A percentile compares a stretch with the other conserved stretches of the same genome.
These are phyloP conservation scores for Gymnopilus dilepis DNA, from an alignment of 768 basidiomycete species.

Conservation along the genomic window DNA sequence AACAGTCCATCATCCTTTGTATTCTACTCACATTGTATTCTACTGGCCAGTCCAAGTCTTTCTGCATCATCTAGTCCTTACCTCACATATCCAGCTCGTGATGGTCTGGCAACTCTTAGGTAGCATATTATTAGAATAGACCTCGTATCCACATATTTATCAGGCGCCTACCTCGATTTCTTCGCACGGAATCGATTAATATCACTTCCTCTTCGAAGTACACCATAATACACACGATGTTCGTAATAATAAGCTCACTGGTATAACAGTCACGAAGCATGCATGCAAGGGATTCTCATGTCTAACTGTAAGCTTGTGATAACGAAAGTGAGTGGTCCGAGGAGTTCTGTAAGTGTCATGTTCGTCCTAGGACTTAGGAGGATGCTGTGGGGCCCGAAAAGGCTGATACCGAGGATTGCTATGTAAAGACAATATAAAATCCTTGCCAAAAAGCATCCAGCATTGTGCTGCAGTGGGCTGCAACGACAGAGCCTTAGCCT, in stretches of 20 bases:
- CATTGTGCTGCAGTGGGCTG: neutral
- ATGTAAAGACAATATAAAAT: neutral
- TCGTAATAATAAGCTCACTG: neutral
- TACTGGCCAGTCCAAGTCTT: constrained; percentile 7
- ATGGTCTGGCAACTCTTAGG: neutral
- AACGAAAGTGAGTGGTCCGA: neutral
- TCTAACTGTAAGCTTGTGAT: neutral
- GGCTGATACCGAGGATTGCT: neutral
- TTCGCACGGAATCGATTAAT: neutral
- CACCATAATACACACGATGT: neutral
- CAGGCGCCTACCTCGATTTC: constrained; percentile 10
- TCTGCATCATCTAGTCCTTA: neutral
- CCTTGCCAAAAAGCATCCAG: neutral
- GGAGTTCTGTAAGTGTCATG: neutral
- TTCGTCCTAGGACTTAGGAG: constrained; percentile 1
- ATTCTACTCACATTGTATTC: constrained; percentile 7
- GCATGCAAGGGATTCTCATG: neutral
- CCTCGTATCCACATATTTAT: constrained; percentile 7
- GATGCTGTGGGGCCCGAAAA: neutral
- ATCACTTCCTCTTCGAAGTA: neutral
- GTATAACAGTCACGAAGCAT: neutral
- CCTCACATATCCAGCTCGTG: constrained; percentile 1
- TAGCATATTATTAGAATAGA: constrained; percentile 14
- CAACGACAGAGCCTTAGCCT: neutral
- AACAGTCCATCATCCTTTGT: constrained; percentile 9